phyloP scores from a whole-genome alignment of 2,329 filamentous ascomycete species.

The Hirsutella thompsonii region DNA sequence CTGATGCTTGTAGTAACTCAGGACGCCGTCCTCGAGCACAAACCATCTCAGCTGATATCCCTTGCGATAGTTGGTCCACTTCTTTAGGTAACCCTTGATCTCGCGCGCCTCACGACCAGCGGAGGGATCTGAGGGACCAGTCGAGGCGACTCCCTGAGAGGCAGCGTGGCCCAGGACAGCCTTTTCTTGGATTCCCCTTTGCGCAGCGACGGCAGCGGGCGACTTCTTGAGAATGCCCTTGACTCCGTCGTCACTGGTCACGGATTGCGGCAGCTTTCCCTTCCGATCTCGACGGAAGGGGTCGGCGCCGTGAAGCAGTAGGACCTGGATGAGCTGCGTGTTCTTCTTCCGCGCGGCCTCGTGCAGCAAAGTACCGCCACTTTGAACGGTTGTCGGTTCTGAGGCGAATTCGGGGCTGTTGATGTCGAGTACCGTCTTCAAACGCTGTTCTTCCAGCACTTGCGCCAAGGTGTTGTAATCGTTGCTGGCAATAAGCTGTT shows the following conservation, averaged over 20 bases:
- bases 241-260: conserved; percentile 88
- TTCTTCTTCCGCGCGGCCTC: conserved; percentile 86
- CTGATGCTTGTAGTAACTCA: conserved; percentile 99
- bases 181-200: conserved; percentile 93
- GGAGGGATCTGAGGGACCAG: conserved; percentile 43
- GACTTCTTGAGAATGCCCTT: conserved; percentile 84
- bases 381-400: conserved; percentile 62
- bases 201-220: conserved; percentile 84
- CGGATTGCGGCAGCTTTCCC: conserved; percentile 89
- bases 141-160: conserved; percentile 39
- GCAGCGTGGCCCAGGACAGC: conserved; percentile 72
- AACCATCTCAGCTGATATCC: conserved; percentile 98
- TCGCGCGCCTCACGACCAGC: conserved; percentile 81
- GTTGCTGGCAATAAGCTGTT: conserved; percentile 57
- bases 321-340: conserved; percentile 72
- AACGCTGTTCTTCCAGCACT: conserved; percentile 69
- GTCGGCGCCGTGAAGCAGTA: conserved; percentile 88
- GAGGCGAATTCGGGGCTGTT: conserved; percentile 84
- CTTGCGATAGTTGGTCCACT: conserved; percentile 98
- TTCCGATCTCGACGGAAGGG: conserved; percentile 91
- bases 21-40: conserved; percentile 88
- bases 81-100: conserved; percentile 98
- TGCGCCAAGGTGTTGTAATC: conserved; percentile 71
- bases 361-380: conserved; percentile 85
- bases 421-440: conserved; percentile 80